Base-by-base conservation (phyloP, 2,329 filamentous ascomycete genomes). In the Neocucurbitaria cava region DNA sequence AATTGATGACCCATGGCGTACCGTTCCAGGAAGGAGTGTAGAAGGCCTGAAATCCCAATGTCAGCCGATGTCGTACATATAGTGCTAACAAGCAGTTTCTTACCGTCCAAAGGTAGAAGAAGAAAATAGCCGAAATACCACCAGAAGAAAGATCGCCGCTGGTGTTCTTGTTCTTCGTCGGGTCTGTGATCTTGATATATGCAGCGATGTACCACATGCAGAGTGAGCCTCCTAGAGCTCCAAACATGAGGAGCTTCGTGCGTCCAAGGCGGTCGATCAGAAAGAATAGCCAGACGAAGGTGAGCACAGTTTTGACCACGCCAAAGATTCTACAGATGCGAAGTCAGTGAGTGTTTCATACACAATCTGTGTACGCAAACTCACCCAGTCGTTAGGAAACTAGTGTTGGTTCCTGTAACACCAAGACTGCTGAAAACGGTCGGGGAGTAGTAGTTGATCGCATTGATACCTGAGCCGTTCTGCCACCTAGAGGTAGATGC, bases 381-480 rank as follows among this genome's bases (percentile, higher is more conserved):
- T 26, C 89, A 26, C 24, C 24, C 90, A 0, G 90, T 92, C 0
- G 89, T 90, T n/a, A 89, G 76, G 56, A 89, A 80, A 20, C 24
- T 26, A 5, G 24, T 26, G 24, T 9, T 26, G 5, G 83, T 84
- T 13, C 84, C 84, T 1, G 74, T 81, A 13, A 90, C 77, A n/a
- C 87, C 87, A 30, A 90, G 83, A 15, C 81, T 83, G 54, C 81
- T 82, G 79, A 92, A 91, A 8, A 91, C 84, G 0, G 85, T 88
- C 0, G 89, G 88, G 0, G 80, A 91, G 77, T 91, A 92, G 78
- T 91, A 92, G 77, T 90, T 87, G 46, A 87, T 70, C 23, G 89
- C 89, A 64, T 92, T 91, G 78, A 92, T 92, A 2, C 89, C 89
- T 2, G 80, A 83, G 45, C 87, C 87, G 64, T 94, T 94, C 75